phyloP scores from a whole-genome alignment of 2,329 filamentous ascomycete species.

The Setomelanomma holmii region DNA sequence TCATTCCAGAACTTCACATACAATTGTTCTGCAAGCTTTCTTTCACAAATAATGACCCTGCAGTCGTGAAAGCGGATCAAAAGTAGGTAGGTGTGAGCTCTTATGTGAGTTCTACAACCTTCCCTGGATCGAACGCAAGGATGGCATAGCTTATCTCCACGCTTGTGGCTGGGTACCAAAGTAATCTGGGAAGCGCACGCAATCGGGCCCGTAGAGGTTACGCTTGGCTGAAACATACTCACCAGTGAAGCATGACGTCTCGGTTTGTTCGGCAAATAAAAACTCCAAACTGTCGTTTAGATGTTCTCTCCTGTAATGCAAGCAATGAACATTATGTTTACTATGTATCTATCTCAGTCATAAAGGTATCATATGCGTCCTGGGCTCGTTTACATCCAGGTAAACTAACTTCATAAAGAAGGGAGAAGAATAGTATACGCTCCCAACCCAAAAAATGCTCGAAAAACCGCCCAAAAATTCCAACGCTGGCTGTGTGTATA shows the following conservation, averaged over 20 bases:
- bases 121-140: conserved; percentile 9
- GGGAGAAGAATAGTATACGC: background rate
- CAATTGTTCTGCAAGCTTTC: too few relatives aligned
- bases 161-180: conserved; percentile 7
- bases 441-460: background rate
- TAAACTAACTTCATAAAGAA: background rate
- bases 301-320: too few relatives aligned
- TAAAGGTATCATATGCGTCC: conserved; percentile 1
- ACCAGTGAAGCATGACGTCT: too few relatives aligned
- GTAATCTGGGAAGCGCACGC: conserved; percentile 2
- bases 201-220: background rate
- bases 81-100: too few relatives aligned
- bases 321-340: background rate
- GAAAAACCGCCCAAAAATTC: background rate
- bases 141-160: conserved; percentile 1
- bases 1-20: too few relatives aligned
- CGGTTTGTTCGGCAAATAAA: too few relatives aligned
- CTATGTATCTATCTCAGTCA: background rate
- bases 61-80: too few relatives aligned
- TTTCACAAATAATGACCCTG: too few relatives aligned
- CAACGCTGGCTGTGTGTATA: background rate
- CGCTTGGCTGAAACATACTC: background rate
- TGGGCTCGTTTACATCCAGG: conserved; percentile 1
- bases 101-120: conserved; percentile 16
- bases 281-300: too few relatives aligned